Evolutionary conservation across 2,329 filamentous ascomycete genomes (phyloP), one percentile per base, ranked within the genome.

Genomic region (Cryphonectria parasitica): DNA sequence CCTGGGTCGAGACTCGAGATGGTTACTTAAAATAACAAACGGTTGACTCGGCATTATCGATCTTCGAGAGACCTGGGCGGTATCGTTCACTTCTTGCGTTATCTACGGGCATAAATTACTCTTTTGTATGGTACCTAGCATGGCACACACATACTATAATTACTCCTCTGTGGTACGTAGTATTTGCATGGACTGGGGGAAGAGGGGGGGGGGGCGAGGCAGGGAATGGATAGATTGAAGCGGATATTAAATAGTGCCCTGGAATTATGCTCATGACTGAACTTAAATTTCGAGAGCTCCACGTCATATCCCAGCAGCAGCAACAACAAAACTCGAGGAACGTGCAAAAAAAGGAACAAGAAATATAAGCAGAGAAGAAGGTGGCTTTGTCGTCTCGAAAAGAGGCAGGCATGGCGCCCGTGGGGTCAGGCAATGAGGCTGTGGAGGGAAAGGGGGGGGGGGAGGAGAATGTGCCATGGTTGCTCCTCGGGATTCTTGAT

Each of bases 241-340:
- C 58, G 58, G 58, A 61, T 61, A 61, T 61, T 61, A 61, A 39
- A 39, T 61, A 19, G 39, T 34, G 39, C 58, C 58, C 31, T 34
- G 58, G 58, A 8, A 25, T 61, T 61, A 61, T 61, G 58, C 58
- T 61, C 58, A n/a, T 39, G 17, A 61, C 3, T 61, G 58, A 39
- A 61, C 31, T 22, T 39, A 61, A 39, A 61, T 61, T 39, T 39
- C 58, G 19, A 13, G 58, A n/a, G 34, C 31, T 61, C 58, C 58
- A 61, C 58, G 58, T 61, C 58, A 61, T 39, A 15, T 39, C 19
- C 34, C 58, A 61, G 58, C 31, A 39, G 36, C n/a, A 31, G 52
- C 41, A 43, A 6, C 41, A 43, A 41, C n/a, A 11, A 7, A 17
- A 43, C 41, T 43, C 41, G 41, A 17, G 15, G 15, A 43, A 43